Percentiles rank a stretch among this genome's conserved stretches.
phyloP scores from a whole-genome alignment of 305 asterid genomes.

The Fraxinus paxiana region DNA sequence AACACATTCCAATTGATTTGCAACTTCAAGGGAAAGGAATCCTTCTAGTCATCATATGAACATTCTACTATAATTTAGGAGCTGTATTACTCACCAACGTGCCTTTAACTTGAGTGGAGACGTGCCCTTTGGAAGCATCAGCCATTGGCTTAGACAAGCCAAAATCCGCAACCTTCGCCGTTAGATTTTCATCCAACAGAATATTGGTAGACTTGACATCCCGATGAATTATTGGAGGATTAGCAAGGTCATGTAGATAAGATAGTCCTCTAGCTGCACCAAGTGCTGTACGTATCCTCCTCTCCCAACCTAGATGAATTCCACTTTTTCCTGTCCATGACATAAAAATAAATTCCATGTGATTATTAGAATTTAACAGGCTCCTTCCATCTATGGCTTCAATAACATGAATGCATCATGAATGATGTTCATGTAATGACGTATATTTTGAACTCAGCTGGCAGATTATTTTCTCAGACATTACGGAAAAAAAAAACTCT shows the following conservation, averaged over 20 bases:
- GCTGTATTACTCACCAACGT: slow-evolving; percentile 55
- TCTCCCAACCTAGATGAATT: slow-evolving; percentile 76
- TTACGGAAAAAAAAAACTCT: neutral
- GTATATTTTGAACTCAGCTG: neutral
- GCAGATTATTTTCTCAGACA: neutral
- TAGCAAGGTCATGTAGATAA: slow-evolving; percentile 80
- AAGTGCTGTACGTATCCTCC: slow-evolving; percentile 68
- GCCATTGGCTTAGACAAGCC: slow-evolving; percentile 91
- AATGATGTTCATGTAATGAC: neutral
- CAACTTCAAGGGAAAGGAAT: neutral
- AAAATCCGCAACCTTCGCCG: slow-evolving; percentile 93
- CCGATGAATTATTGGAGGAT: slow-evolving; percentile 89
- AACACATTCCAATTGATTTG: neutral
- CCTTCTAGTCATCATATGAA: neutral
- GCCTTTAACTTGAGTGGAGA: slow-evolving; percentile 96
- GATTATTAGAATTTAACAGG: neutral
- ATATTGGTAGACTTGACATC: slow-evolving; percentile 85
- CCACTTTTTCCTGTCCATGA: slow-evolving; percentile 60
- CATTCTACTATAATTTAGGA: neutral
- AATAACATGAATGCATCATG: neutral
- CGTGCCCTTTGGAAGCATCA: slow-evolving; percentile 72
- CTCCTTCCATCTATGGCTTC: neutral
- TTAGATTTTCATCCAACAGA: slow-evolving; percentile 69
- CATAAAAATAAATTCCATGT: neutral
- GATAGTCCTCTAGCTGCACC: slow-evolving; percentile 97